These are phyloP conservation scores for Rubroboletus satanas DNA, from an alignment of 768 basidiomycete genomes.

Conservation along the genomic window DNA sequence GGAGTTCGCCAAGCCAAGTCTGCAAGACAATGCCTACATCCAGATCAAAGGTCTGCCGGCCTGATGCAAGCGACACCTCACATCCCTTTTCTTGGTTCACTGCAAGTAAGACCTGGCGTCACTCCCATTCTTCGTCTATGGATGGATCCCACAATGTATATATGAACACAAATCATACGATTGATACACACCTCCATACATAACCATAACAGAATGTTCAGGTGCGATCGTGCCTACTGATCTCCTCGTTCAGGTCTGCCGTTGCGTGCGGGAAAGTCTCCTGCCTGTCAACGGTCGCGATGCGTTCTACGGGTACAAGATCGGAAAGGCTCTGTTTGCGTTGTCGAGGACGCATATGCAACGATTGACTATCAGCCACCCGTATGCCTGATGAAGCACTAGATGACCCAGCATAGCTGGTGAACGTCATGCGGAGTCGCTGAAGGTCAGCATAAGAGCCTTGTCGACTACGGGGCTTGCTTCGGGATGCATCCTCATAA, in stretches of 20 bases:
- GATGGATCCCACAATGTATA: constrained; percentile 29
- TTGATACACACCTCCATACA: constrained; percentile 18
- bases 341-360: constrained; percentile 49
- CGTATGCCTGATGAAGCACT: constrained; percentile 16
- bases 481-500: constrained; percentile 42
- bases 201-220: constrained; percentile 17
- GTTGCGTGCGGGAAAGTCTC: constrained; percentile 66
- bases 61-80: constrained; percentile 13
- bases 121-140: constrained; percentile 5
- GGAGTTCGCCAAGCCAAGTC: constrained; percentile 40
- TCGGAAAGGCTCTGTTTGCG: constrained; percentile 65
- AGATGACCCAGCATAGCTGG: constrained; percentile 11
- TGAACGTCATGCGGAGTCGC: constrained; percentile 46
- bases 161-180: constrained; percentile 23
- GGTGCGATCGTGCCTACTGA: constrained; percentile 32
- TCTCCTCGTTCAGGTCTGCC: constrained; percentile 63
- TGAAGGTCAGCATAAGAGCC: constrained; percentile 83
- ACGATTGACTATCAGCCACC: constrained; percentile 35
- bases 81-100: not conserved
- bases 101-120: constrained; percentile 22
- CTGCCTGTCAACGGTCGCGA: constrained; percentile 53
- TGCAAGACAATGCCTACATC: constrained; percentile 40
- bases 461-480: constrained; percentile 56
- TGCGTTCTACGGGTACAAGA: constrained; percentile 56
- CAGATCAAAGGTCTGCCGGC: constrained; percentile 37